phyloP scores from a whole-genome alignment of 179 eudicot species.

The Silene vulgaris region DNA sequence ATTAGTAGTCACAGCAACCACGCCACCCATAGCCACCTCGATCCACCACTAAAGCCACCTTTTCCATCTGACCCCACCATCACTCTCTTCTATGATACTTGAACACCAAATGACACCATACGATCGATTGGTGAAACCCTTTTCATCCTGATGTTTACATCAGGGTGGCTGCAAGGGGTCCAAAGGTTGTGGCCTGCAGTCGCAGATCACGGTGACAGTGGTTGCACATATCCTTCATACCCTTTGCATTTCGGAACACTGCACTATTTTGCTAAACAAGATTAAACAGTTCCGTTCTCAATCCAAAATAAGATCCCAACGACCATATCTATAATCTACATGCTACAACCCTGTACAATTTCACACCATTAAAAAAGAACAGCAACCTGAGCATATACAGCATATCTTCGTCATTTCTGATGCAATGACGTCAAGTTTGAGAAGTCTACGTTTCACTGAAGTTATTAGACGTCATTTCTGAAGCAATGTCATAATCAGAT shows the following conservation, averaged over 20 bases:
- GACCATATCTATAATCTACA: neutral
- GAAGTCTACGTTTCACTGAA: conserved; percentile 7
- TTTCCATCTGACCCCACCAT: neutral
- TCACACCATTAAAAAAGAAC: neutral
- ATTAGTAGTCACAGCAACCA: too few relatives aligned
- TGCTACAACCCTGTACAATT: neutral
- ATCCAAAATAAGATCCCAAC: neutral
- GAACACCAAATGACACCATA: neutral
- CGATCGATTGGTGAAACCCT: neutral
- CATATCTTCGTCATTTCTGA: neutral
- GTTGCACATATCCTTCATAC: too few relatives aligned
- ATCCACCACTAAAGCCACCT: neutral
- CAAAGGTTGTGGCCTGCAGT: too few relatives aligned
- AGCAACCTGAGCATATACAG: neutral
- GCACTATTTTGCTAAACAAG: neutral
- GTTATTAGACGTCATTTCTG: conserved; percentile 21
- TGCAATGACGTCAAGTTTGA: neutral
- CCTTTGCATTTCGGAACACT: neutral
- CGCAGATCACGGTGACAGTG: too few relatives aligned
- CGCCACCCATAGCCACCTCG: neutral
- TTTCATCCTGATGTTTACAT: too few relatives aligned
- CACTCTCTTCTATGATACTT: neutral
- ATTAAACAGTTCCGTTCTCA: neutral
- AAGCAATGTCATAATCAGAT: conserved; percentile 28
- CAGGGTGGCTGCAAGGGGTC: too few relatives aligned